phyloP scores from a whole-genome alignment of 805 yeast genomes.

The Starmerella khaoyaiensis region DNA sequence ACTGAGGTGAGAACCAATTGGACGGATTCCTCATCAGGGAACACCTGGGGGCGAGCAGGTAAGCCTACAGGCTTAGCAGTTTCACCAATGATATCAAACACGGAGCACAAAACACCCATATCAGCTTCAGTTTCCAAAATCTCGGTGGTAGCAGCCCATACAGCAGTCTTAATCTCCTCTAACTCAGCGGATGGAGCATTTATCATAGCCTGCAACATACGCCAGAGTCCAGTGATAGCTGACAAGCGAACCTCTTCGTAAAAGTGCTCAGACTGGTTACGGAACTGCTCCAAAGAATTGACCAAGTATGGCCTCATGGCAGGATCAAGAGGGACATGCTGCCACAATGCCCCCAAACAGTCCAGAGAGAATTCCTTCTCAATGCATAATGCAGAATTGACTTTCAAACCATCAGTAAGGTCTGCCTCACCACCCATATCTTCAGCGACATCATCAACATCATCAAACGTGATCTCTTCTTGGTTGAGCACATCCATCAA shows the following conservation, averaged over 20 bases:
- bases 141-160: slow-evolving; percentile 51
- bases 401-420: slow-evolving; percentile 58
- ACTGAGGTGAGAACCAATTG: slow-evolving; percentile 60
- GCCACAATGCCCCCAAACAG: slow-evolving; percentile 68
- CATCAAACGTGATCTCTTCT: slow-evolving; percentile 48
- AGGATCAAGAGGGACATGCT: slow-evolving; percentile 48
- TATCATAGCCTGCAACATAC: slow-evolving; percentile 54
- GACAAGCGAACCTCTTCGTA: slow-evolving; percentile 80
- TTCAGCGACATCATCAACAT: slow-evolving; percentile 34
- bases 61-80: slow-evolving; percentile 54
- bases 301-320: slow-evolving; percentile 15
- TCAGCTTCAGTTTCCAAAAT: slow-evolving; percentile 71
- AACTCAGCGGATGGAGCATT: too few species aligned
- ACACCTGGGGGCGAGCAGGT: slow-evolving; percentile 37
- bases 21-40: slow-evolving; percentile 43
- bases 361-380: slow-evolving; percentile 90
- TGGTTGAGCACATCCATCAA: slow-evolving; percentile 73
- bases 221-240: slow-evolving; percentile 73
- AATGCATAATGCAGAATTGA: slow-evolving; percentile 87
- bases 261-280: slow-evolving; percentile 71
- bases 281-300: slow-evolving; percentile 33
- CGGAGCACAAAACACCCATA: slow-evolving; percentile 61
- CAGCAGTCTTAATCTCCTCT: slow-evolving; percentile 49
- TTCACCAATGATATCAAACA: slow-evolving; percentile 61
- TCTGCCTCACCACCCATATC: slow-evolving; percentile 30